Evolutionary conservation across 1,284 basidiomycete species (phyloP).

Genomic region (Waitea zeae): DNA sequence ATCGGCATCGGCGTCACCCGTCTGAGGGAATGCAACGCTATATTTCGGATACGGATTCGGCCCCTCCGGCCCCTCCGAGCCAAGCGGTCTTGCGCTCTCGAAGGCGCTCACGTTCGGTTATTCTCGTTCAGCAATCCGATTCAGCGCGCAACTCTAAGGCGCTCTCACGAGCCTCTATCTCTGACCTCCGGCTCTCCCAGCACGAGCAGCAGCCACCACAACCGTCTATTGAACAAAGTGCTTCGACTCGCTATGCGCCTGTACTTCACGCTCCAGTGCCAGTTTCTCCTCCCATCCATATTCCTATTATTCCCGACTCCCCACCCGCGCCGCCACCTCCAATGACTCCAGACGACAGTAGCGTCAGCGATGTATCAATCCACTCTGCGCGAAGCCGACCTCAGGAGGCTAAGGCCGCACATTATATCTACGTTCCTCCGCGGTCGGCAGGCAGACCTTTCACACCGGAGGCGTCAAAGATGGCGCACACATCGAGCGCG

Average conservation of each 20-base stretch:
- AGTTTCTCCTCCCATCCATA: background rate
- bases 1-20: too few relatives aligned
- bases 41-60: too few relatives aligned
- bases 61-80: too few relatives aligned
- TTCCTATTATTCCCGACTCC: background rate
- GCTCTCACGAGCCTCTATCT: background rate
- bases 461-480: too few relatives aligned
- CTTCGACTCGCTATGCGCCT: background rate
- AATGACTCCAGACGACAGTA: background rate
- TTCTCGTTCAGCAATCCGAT: too few relatives aligned
- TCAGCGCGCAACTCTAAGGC: background rate
- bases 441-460: background rate
- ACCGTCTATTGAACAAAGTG: background rate
- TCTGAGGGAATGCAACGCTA: too few relatives aligned
- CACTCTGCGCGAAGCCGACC: background rate
- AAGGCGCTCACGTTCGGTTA: too few relatives aligned
- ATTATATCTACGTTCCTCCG: background rate
- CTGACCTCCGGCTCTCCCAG: background rate
- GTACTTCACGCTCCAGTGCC: too few relatives aligned
- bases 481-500: too few relatives aligned
- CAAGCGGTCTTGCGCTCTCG: too few relatives aligned
- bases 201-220: background rate
- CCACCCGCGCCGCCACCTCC: conserved; percentile 10
- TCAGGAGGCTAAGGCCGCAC: background rate
- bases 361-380: background rate